phyloP scores from a whole-genome alignment of 2,329 filamentous ascomycete genomes.

The Hypomyces perniciosus region DNA sequence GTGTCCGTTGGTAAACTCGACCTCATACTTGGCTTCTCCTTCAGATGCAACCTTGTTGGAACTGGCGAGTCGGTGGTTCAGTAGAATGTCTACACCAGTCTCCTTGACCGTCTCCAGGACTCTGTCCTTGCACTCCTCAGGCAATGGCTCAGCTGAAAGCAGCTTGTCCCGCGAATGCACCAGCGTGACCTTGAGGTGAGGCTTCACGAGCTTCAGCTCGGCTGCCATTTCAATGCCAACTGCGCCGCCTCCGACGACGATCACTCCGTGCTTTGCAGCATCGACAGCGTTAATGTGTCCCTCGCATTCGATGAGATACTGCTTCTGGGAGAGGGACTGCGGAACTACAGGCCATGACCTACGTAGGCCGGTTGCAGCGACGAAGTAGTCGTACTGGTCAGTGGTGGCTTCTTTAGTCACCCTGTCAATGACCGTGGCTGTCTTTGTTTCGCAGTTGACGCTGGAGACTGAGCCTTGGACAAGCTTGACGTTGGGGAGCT shows the following conservation, averaged over 20 bases:
- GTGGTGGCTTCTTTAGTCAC: constrained; percentile 37
- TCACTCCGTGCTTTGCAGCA: constrained; percentile 51
- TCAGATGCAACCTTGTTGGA: constrained; percentile 40
- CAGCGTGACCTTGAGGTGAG: constrained; percentile 61
- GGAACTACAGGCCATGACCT: constrained; percentile 69
- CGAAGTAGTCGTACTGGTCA: constrained; percentile 65
- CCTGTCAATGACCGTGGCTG: constrained; percentile 48
- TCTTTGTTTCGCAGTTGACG: constrained; percentile 55
- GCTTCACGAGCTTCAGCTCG: constrained; percentile 65
- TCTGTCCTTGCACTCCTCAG: constrained; percentile 61
- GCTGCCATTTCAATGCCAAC: constrained; percentile 79
- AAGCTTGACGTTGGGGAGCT: constrained; percentile 54
- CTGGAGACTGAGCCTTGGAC: constrained; percentile 59
- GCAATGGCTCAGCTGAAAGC: constrained; percentile 66
- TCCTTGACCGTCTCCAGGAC: constrained; percentile 54
- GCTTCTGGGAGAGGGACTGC: constrained; percentile 53
- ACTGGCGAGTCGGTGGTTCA: constrained; percentile 52
- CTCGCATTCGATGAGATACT: constrained; percentile 57
- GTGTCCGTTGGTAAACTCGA: constrained; percentile 56
- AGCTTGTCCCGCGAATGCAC: constrained; percentile 67
- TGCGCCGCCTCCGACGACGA: constrained; percentile 70
- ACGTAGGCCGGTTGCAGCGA: constrained; percentile 64
- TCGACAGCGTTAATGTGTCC: constrained; percentile 52
- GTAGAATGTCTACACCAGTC: constrained; percentile 57
- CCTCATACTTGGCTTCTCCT: constrained; percentile 35